A percentile compares a stretch with the other conserved stretches of the same genome.
phyloP scores from a whole-genome alignment of 2,329 filamentous ascomycete genomes.

The Fusarium graminum region DNA sequence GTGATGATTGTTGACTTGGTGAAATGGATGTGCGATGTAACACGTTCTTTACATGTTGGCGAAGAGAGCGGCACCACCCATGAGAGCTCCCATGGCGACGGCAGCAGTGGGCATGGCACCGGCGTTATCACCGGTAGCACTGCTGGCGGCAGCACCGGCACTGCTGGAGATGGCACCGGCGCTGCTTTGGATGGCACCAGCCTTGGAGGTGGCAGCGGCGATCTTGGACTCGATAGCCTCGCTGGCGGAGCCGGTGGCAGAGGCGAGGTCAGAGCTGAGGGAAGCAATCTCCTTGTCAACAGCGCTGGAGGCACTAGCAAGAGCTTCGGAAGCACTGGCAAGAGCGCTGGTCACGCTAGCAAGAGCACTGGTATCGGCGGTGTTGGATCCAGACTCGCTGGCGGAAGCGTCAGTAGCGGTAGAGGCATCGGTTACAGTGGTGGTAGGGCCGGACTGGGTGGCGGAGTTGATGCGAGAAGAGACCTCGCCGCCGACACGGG shows the following conservation, averaged over 20 bases:
- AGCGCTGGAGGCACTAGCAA: conserved; percentile 9
- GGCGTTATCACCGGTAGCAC: conserved; percentile 46
- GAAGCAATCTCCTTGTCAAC: conserved; percentile 34
- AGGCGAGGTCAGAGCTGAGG: conserved; percentile 48
- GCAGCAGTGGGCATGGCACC: conserved; percentile 57
- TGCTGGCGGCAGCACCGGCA: conserved; percentile 25
- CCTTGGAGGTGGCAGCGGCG: conserved; percentile 38
- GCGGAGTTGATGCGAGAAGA: conserved; percentile 23
- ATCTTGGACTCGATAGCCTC: conserved; percentile 34
- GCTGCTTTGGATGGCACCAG: conserved; percentile 19
- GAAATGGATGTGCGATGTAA: not conserved
- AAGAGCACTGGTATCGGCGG: conserved; percentile 39
- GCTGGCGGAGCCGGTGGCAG: conserved; percentile 41
- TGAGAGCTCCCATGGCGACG: conserved; percentile 60
- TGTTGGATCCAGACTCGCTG: conserved; percentile 10
- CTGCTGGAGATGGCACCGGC: conserved; percentile 21
- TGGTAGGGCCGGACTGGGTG: conserved; percentile 23
- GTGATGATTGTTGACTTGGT: not conserved
- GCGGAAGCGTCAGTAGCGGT: conserved; percentile 33
- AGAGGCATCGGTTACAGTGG: conserved; percentile 18
- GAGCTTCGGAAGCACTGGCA: conserved; percentile 28
- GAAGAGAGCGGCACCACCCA: conserved; percentile 61
- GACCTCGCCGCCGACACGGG: conserved; percentile 22
- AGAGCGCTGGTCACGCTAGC: conserved; percentile 30
- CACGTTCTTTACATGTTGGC: conserved; percentile 58